Evolutionary conservation across 352 stramenopile species (phyloP), one percentile per base, ranked within the genome.

Genomic region (Phytopythium kandeliae): DNA sequence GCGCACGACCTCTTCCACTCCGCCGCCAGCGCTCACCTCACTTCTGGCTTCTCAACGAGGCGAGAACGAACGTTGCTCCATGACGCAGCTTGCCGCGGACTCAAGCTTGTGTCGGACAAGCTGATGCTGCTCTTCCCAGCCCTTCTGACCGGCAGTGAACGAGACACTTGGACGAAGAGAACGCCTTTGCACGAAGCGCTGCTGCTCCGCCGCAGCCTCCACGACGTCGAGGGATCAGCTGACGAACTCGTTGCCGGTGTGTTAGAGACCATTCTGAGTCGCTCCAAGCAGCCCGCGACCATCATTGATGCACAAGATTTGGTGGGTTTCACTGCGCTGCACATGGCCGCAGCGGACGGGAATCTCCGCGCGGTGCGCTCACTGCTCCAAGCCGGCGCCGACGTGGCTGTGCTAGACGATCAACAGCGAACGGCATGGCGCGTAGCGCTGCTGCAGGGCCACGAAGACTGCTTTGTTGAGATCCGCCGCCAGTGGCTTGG

Each of bases 381-480:
- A 19, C 55, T 89, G 15, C 44, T 89, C 9, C 58, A 69, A 3
- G 63, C 72, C n/a, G 71, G 64, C 2, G 71, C 68, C 0, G 74
- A 89, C 36, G 70, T 85, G 15, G 61, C 44, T 1, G 35, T 85
- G 4, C 52, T 65, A 2, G 75, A 89, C 45, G 46, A 21, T 13
- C 54, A 75, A 0, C 65, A 63, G 16, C 74, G 76, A 28, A 84
- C 67, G 15, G 69, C 78, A 22, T 89, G 78, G 78, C 62, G 76
- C 8, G 66, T 89, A 0, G 78, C 78, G 12, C 45, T 87, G 25
- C 44, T 84, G 2, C 47, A 63, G n/a, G 63, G 65, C 7, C 67
- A 86, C 44, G 69, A 87, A 4, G 54, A 62, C 1, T 85, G 78
- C 31, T 84, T 84, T 22, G 58, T 83, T n/a, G 78, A 86, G 37